phyloP scores from a whole-genome alignment of 192 early-diverging fungal genomes.

The Dimargaris xerosporica region DNA sequence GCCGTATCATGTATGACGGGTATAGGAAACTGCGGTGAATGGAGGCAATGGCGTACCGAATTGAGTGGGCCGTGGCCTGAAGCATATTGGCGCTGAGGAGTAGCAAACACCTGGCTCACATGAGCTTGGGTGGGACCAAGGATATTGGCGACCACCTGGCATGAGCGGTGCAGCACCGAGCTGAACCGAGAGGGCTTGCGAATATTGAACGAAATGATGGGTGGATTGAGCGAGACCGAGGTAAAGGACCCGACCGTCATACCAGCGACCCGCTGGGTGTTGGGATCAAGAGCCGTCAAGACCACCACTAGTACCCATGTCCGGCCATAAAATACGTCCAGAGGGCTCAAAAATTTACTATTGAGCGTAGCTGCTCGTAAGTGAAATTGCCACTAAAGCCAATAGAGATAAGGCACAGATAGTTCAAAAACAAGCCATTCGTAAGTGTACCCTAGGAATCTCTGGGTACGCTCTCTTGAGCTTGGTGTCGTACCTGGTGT shows the following conservation, averaged over 20 bases:
- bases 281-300: not conserved
- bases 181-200: conserved; percentile 4
- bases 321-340: too few species aligned
- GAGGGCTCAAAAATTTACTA: too few species aligned
- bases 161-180: not conserved
- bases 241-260: conserved; percentile 9
- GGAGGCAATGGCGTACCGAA: not conserved
- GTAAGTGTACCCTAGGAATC: too few species aligned
- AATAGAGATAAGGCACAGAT: too few species aligned
- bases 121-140: not conserved
- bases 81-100: not conserved
- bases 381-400: too few species aligned
- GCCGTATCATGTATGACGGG: conserved; percentile 4
- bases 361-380: too few species aligned
- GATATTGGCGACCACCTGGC: not conserved
- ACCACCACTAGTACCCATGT: not conserved
- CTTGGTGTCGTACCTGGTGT: too few species aligned
- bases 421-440: too few species aligned
- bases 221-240: conserved; percentile 4
- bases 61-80: not conserved
- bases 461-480: too few species aligned
- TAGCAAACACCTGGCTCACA: not conserved
- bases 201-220: conserved; percentile 10
- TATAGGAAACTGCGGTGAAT: not conserved
- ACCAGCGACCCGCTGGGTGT: not conserved